A percentile compares a stretch with the other conserved stretches of the same genome.
phyloP scores from a whole-genome alignment of 192 early-diverging fungal genomes.

The Chytriomyces confervae region DNA sequence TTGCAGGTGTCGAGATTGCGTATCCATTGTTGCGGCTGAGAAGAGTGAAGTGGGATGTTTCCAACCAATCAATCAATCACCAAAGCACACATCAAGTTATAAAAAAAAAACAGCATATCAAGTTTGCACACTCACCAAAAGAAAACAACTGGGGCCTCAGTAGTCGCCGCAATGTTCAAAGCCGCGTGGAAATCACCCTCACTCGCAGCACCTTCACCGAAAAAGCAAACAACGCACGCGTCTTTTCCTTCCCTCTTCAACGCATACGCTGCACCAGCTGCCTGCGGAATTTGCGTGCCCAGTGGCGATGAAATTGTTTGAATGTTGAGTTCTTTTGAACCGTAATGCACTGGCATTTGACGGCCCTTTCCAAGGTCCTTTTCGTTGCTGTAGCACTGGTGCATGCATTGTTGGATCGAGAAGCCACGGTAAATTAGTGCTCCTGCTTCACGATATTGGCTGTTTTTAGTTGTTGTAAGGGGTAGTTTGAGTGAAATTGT shows the following conservation, averaged over 20 bases:
- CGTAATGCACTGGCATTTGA: conserved; percentile 99
- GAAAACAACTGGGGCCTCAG: conserved; percentile 89
- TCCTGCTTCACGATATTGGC: conserved; percentile 94
- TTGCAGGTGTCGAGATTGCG: conserved; percentile 95
- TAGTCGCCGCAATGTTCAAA: conserved; percentile 96
- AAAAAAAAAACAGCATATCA: not conserved
- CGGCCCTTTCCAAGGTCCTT: conserved; percentile 90
- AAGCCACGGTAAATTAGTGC: conserved; percentile 95
- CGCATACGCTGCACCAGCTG: conserved; percentile 92
- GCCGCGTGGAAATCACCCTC: conserved; percentile 99
- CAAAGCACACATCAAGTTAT: not conserved
- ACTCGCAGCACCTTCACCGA: conserved; percentile 95
- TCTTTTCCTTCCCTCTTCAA: conserved; percentile 81
- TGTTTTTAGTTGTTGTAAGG: not conserved
- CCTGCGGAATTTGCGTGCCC: conserved; percentile 98
- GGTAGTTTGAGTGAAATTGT: not conserved
- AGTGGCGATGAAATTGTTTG: conserved; percentile 97
- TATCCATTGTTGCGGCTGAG: conserved; percentile 97
- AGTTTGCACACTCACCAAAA: conserved; percentile 70
- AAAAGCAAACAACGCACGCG: conserved; percentile 89
- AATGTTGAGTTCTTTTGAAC: conserved; percentile 81
- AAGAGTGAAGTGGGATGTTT: not conserved
- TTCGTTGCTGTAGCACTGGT: conserved; percentile 95
- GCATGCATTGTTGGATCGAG: conserved; percentile 91
- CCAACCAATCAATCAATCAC: not conserved